Evolutionary conservation across 169 alveolate genomes (phyloP).

Genomic region (Eimeria acervulina): DNA sequence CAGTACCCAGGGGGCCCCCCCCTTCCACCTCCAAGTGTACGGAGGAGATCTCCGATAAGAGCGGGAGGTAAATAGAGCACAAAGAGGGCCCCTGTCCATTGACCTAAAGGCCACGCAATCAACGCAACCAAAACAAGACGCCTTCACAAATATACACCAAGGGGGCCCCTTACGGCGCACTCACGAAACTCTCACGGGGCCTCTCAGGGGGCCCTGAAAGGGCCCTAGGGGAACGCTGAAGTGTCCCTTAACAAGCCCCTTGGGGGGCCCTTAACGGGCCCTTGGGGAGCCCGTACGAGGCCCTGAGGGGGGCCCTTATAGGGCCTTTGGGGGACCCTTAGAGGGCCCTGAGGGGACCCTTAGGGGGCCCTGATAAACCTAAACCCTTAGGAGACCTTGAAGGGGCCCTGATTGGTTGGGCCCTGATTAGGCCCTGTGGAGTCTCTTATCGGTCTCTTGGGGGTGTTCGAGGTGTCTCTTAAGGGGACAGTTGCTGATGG

Average conservation of each 20-base stretch:
- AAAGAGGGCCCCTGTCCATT: slow-evolving; percentile 15
- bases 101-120: not conserved
- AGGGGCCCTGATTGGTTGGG: not conserved
- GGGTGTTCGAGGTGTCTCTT: no score
- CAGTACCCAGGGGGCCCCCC: slow-evolving; percentile 37
- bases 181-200: not conserved
- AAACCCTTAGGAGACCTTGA: not conserved
- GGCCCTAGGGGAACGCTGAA: not conserved
- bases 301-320: not conserved
- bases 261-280: not conserved
- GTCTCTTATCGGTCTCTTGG: no score
- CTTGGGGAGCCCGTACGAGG: not conserved
- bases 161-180: no score
- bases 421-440: not conserved
- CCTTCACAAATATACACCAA: not conserved
- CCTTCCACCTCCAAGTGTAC: slow-evolving; percentile 27
- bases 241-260: not conserved
- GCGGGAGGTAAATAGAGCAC: slow-evolving; percentile 58
- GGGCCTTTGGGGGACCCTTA: not conserved
- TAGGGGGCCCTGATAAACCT: not conserved
- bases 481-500: no score
- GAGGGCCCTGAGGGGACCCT: not conserved
- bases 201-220: not conserved
- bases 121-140: not conserved
- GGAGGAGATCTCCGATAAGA: slow-evolving; percentile 25